Base-by-base conservation (phyloP, 2,329 filamentous ascomycete species). In the Fusarium drepaniforme region DNA sequence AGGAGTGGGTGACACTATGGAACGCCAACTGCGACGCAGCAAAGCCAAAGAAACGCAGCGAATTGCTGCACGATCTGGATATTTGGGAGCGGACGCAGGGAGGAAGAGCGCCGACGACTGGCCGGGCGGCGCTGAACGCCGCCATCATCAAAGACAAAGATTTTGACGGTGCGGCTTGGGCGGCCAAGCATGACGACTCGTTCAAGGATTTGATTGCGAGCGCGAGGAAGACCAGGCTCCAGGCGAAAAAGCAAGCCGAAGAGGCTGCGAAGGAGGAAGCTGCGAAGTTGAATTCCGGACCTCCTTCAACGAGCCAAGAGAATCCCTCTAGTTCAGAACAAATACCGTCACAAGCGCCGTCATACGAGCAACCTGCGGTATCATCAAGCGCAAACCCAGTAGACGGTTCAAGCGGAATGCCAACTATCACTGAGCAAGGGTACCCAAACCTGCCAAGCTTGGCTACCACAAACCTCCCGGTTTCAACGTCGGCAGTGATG, bases 1-100 rank as follows among this genome's bases (percentile, higher is more conserved):
- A 90, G 28, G 97, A 99, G 83, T 99, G 96, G 96, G 89, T 97
- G 62, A 98, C 97, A 42, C 85, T 99, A 21, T 98, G 95, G 93
- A 99, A 99, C 82, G 94, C 97, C 13, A 99, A 99, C 81, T 98
- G 95, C 83, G 97, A 99, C 82, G 93, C 96, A 3, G 90, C 89
- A 40, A 86, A 86, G 2, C 95, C 95, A 0, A 93, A 93, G 80
- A 87, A 87, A 13, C 94, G 94, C 73, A 80, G 84, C 8, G 92
- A 97, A 67, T 83, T 99, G 6, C 83, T 97, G 18, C 90, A 90
- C 16, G 96, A 98, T 70, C 83, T 99, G 15, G 93, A 96, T 25
- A 84, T 90, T 1, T 98, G 97, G 96, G 97, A 99, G 83, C 89
- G 91, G 53, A 96, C 93, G 0, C 91, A 97, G 73, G 94, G 94